These are phyloP conservation scores for Begonia peltatifolia DNA, from an alignment of 306 rosid genomes.

Conservation along the genomic window DNA sequence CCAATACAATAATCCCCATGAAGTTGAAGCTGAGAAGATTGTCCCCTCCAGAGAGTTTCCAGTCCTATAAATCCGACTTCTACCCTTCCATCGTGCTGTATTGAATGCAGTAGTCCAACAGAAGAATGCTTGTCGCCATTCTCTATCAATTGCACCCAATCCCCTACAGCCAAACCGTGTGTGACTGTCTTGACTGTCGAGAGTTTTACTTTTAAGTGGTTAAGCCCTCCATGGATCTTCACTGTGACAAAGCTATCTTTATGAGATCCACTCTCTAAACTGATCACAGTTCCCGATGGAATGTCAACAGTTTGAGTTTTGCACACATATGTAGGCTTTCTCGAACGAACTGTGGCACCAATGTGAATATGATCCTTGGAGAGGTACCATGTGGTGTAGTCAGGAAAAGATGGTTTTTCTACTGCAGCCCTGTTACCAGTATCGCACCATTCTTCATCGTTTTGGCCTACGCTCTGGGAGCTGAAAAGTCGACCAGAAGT, in stretches of 20 bases:
- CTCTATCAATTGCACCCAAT: slow-evolving; percentile 51
- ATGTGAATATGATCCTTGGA: slow-evolving; percentile 57
- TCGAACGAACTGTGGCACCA: slow-evolving; percentile 53
- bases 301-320: slow-evolving; percentile 45
- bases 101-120: slow-evolving; percentile 53
- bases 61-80: slow-evolving; percentile 53
- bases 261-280: slow-evolving; percentile 38
- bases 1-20: slow-evolving; percentile 34
- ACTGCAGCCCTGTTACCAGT: slow-evolving; percentile 17
- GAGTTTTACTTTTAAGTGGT: slow-evolving; percentile 40
- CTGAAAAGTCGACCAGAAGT: slow-evolving; percentile 17
- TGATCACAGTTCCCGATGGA: slow-evolving; percentile 51
- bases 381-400: slow-evolving; percentile 43
- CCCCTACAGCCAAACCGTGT: slow-evolving; percentile 42
- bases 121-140: slow-evolving; percentile 36
- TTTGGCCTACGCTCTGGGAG: slow-evolving; percentile 27
- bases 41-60: slow-evolving; percentile 56
- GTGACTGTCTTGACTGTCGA: slow-evolving; percentile 57
- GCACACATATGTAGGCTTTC: slow-evolving; percentile 39
- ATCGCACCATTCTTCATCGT: slow-evolving; percentile 55
- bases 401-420: slow-evolving; percentile 23
- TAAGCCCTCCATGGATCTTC: slow-evolving; percentile 41
- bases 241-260: slow-evolving; percentile 31
- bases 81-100: slow-evolving; percentile 39
- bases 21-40: slow-evolving; percentile 35